These are phyloP conservation scores for Aspergillus affinis DNA, from an alignment of 495 filamentous ascomycete genomes.

Conservation along the genomic window DNA sequence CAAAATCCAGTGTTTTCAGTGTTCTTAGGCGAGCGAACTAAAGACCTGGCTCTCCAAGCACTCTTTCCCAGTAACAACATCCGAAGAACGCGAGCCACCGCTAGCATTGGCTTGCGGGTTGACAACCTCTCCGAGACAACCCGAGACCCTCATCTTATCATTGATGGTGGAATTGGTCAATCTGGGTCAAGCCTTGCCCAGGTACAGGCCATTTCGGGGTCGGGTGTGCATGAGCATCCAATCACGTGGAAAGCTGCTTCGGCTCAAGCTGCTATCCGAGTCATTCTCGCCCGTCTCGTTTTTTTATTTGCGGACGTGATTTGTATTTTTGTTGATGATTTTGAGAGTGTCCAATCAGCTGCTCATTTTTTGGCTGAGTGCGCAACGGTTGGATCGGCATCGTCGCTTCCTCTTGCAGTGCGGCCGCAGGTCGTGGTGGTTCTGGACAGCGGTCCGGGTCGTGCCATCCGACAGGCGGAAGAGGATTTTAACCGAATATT, in stretches of 20 bases:
- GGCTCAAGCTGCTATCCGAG: slow-evolving; percentile 1
- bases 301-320: slow-evolving; percentile 28
- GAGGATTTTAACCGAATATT: slow-evolving; percentile 9
- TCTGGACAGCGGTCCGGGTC: not conserved
- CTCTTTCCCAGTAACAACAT: slow-evolving; percentile 28
- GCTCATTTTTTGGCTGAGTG: slow-evolving; percentile 16
- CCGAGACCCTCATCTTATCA: slow-evolving; percentile 18
- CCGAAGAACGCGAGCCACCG: slow-evolving; percentile 12
- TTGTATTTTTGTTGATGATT: slow-evolving; percentile 24
- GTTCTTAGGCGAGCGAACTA: slow-evolving; percentile 20
- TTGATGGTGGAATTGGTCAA: slow-evolving; percentile 13
- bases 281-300: slow-evolving; percentile 19
- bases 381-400: slow-evolving; percentile 10
- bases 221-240: slow-evolving; percentile 1
- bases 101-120: slow-evolving; percentile 19
- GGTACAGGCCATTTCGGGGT: not conserved
- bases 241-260: slow-evolving; percentile 14
- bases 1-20: slow-evolving; percentile 22
- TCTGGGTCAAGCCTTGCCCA: not conserved
- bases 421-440: slow-evolving; percentile 18
- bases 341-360: slow-evolving; percentile 5
- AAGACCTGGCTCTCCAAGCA: slow-evolving; percentile 16
- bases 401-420: slow-evolving; percentile 5
- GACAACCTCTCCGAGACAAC: slow-evolving; percentile 14
- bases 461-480: not conserved